Base-by-base conservation (phyloP, 2,329 filamentous ascomycete genomes). In the Diaporthe caulivora region DNA sequence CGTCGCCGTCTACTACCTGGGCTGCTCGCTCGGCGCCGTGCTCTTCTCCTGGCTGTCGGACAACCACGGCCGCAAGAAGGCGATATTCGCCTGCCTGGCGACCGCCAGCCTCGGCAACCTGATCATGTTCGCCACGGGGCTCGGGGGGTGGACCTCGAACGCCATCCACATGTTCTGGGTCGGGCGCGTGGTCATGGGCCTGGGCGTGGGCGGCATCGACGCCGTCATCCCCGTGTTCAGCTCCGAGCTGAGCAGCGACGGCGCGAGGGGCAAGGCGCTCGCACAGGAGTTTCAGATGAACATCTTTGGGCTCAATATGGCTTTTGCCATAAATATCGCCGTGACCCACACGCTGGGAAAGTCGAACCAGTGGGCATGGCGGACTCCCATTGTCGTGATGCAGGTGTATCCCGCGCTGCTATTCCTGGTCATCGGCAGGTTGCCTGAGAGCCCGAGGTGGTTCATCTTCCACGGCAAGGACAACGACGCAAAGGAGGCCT, bases 261-360 rank as follows among this genome's bases (percentile, higher is more conserved):
- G 86, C 64, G 84, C 87, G 2, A 82, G 90, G 57, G 90, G 90
- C 8, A 87, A 87, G 76, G 88, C 90, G 1, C 79, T 92, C 55
- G 89, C 89, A 1, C 88, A 92, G 77, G 89, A 92, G 76, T 92
- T 92, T 77, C 90, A 92, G 78, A 87, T 86, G 79, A 92, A 92
- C 76, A 91, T 92, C 75, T 89, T 91, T 72, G 89, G 90, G 0
- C 80, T 92, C 2, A 84, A 91, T 73, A 86, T 90, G 85, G 90
- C 89, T 0, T 92, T 91, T 78, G 86, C 83, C 0, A 87, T 91
- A 79, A 92, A 92, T 76, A 81, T 91, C 1, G 84, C 81, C 1
- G 84, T 90, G 3, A 91, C 89, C 0, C 80, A 86, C 8, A 78
- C 79, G 0, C 82, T 91, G 5, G 89, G 89, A 3, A 91, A 91